phyloP scores from a whole-genome alignment of 2,329 filamentous ascomycete species.

The Pleomassaria siparia region DNA sequence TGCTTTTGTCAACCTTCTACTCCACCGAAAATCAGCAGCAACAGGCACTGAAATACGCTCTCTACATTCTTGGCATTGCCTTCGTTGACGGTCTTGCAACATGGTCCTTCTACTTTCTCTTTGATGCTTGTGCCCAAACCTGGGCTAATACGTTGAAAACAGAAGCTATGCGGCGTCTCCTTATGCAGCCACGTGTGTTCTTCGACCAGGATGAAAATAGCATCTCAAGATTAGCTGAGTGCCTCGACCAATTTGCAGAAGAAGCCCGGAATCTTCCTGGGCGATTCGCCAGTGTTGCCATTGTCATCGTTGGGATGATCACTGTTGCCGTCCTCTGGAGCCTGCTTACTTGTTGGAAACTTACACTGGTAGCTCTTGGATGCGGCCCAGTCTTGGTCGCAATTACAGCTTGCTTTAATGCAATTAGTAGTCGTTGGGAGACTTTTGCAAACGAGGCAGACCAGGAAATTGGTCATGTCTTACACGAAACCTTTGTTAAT shows the following conservation, averaged over 20 bases:
- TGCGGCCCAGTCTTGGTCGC: conserved; percentile 68
- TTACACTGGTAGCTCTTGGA: conserved; percentile 74
- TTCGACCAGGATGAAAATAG: conserved; percentile 71
- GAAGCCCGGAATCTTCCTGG: conserved; percentile 84
- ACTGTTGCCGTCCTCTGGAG: conserved; percentile 73
- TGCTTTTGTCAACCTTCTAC: conserved; percentile 72
- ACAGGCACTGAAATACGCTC: conserved; percentile 65
- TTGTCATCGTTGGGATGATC: conserved; percentile 69
- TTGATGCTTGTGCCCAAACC: conserved; percentile 70
- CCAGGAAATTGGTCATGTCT: conserved; percentile 61
- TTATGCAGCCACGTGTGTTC: conserved; percentile 77
- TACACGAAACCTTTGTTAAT: conserved; percentile 75
- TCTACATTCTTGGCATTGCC: conserved; percentile 69
- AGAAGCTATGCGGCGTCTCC: conserved; percentile 67
- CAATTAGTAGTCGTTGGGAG: conserved; percentile 72
- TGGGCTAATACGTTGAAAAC: conserved; percentile 76
- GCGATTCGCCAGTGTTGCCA: conserved; percentile 70
- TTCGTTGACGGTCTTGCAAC: conserved; percentile 65
- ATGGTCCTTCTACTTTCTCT: conserved; percentile 68
- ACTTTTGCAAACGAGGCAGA: conserved; percentile 64
- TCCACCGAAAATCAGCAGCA: conserved; percentile 51
- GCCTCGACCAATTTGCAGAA: conserved; percentile 78
- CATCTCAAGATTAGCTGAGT: conserved; percentile 65
- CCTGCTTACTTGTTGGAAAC: conserved; percentile 71
- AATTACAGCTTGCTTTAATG: conserved; percentile 66